phyloP scores from a whole-genome alignment of 139 green algal genomes.

The Micractinium conductrix region DNA sequence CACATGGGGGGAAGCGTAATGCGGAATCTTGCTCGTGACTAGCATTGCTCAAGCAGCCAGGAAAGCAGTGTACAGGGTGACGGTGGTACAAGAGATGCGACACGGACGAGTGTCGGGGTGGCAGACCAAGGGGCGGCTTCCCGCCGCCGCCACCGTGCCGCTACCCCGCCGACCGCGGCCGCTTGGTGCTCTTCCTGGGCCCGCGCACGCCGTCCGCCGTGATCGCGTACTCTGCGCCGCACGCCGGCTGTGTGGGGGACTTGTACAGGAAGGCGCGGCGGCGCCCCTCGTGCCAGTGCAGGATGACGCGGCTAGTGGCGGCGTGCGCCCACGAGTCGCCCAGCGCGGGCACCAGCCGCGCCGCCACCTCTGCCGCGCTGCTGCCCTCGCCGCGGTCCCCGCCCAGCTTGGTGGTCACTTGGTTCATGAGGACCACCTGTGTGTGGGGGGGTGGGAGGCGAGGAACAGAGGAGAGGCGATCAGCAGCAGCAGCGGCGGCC shows the following conservation, averaged over 20 bases:
- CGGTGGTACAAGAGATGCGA: too few relatives aligned
- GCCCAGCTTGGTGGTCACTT: slow-evolving; percentile 82
- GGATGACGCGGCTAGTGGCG: slow-evolving; percentile 80
- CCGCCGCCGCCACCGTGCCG: too few relatives aligned
- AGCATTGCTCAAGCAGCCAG: too few relatives aligned
- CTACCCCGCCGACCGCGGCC: not conserved
- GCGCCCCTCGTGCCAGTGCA: slow-evolving; percentile 66
- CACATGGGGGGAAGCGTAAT: too few relatives aligned
- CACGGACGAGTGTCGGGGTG: too few relatives aligned
- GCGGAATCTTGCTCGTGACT: too few relatives aligned
- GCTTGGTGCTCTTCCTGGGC: slow-evolving; percentile 5
- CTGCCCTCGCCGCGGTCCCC: not conserved
- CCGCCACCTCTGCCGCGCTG: not conserved
- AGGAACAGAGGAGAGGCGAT: too few relatives aligned
- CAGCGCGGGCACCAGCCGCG: slow-evolving; percentile 71
- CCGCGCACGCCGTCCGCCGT: slow-evolving; percentile 69
- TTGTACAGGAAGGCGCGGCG: slow-evolving; percentile 79
- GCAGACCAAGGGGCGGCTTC: too few relatives aligned
- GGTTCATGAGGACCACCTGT: slow-evolving; percentile 87
- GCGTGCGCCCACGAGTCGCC: slow-evolving; percentile 89
- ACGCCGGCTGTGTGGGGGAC: slow-evolving; percentile 65
- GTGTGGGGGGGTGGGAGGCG: not conserved
- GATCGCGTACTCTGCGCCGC: slow-evolving; percentile 66
- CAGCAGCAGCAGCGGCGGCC: too few relatives aligned
- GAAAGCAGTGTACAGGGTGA: too few relatives aligned